Evolutionary conservation across 495 filamentous ascomycete species (phyloP).

Genomic region (Pseudevernia furfuracea): DNA sequence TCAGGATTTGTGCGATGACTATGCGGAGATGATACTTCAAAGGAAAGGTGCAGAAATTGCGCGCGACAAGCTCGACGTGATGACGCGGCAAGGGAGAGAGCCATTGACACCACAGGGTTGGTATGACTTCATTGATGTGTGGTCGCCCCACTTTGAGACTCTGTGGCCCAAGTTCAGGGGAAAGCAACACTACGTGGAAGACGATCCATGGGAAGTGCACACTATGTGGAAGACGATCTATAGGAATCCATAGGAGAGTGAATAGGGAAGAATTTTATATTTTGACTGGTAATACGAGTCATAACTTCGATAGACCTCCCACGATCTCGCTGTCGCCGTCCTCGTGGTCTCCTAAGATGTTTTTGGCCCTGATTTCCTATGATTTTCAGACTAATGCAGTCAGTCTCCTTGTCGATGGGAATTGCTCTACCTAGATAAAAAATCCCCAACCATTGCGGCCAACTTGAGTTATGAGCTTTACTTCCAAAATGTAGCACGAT

Average conservation of each 20-base stretch:
- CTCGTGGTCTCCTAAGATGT: neutral
- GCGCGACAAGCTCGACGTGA: neutral
- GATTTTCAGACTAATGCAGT: neutral
- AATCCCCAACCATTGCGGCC: neutral
- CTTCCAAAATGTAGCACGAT: too few relatives aligned
- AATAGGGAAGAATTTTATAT: neutral
- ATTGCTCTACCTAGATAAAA: neutral
- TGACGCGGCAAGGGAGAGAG: neutral
- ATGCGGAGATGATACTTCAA: neutral
- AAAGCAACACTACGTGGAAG: constrained; percentile 1
- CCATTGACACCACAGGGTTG: neutral
- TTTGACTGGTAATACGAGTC: neutral
- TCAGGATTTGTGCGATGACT: neutral
- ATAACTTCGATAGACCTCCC: neutral
- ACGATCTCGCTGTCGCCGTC: neutral
- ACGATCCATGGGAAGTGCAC: neutral
- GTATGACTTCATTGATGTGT: neutral
- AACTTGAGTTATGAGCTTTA: neutral
- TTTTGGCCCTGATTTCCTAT: neutral
- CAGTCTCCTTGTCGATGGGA: neutral
- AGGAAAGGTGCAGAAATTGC: neutral
- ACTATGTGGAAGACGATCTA: neutral
- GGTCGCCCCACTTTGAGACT: neutral
- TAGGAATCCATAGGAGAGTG: too few relatives aligned
- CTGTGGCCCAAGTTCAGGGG: neutral